These are phyloP conservation scores for Hypoxylon sp. DNA, from an alignment of 2,329 filamentous ascomycete genomes.

Conservation along the genomic window DNA sequence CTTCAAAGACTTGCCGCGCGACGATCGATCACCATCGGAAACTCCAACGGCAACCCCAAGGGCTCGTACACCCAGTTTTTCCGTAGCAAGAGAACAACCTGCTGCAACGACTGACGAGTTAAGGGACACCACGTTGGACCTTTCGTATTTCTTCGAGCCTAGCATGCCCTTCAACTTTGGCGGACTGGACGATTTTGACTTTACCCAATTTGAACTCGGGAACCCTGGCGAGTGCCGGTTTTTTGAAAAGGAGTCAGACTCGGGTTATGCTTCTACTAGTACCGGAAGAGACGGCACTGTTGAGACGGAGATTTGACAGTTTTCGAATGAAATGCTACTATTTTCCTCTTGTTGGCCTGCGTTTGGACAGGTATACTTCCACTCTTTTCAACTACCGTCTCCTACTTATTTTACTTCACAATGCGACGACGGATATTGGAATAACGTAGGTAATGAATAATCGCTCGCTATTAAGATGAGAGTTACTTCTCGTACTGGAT, in stretches of 20 bases:
- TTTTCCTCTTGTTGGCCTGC: not conserved
- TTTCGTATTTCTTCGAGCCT: slow-evolving; percentile 42
- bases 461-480: not conserved
- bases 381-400: slow-evolving; percentile 13
- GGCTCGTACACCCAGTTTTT: slow-evolving; percentile 27
- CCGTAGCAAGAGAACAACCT: slow-evolving; percentile 20
- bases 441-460: slow-evolving; percentile 1
- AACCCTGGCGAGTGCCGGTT: slow-evolving; percentile 28
- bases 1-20: slow-evolving; percentile 45
- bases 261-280: slow-evolving; percentile 51
- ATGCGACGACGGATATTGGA: not conserved
- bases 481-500: not conserved
- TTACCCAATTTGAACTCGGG: slow-evolving; percentile 29
- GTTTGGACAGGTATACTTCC: slow-evolving; percentile 9
- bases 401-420: slow-evolving; percentile 7
- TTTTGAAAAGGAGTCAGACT: slow-evolving; percentile 49
- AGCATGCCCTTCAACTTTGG: slow-evolving; percentile 14
- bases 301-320: slow-evolving; percentile 21
- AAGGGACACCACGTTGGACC: slow-evolving; percentile 33
- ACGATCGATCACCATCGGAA: slow-evolving; percentile 44
- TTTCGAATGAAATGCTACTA: not conserved
- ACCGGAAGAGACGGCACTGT: slow-evolving; percentile 36
- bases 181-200: slow-evolving; percentile 38
- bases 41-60: slow-evolving; percentile 46
- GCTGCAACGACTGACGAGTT: slow-evolving; percentile 16